Evolutionary conservation across 176 grass and related monocot species (phyloP), one percentile per base, ranked within the genome.

Genomic region (Saccharum spontaneum): DNA sequence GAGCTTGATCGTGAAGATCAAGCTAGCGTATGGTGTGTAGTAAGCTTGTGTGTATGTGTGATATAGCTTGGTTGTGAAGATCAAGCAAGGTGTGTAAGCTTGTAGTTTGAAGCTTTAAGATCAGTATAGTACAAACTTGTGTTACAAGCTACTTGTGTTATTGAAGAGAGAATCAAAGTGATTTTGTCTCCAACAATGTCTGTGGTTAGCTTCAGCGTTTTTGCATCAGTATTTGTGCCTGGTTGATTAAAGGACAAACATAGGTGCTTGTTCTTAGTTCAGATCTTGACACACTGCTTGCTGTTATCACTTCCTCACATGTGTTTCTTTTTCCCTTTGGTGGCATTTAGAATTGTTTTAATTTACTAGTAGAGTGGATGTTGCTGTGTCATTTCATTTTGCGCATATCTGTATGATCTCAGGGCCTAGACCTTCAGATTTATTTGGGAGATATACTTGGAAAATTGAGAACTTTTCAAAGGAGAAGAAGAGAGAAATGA

Each of bases 401-500:
- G 41, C 28, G 86, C 50, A 81, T 77, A 30, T 84, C 17, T 73
- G 49, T 76, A 43, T 87, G 85, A 76, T 86, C 41, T 86, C 83
- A 99, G 97, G 93, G 82, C 88, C 91, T 60, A 82, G 92, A 66
- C 97, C 91, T 72, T 85, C 78, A 84, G 90, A 92, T 60, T 86
- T 99, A 72, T 98, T 89, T 30, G 88, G 97, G 66, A 88, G 61
- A 45, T 74, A 90, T 89, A 94, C 97, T 77, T 98, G 97, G 97
- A 92, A 87, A 88, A 94, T 98, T 79, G 93, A 98, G 17, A 94
- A 87, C 41, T 98, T 98, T 63, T 95, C 91, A 90, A 90, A 87
- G 84, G 92, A 94, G 69, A 95, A 94, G 75, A 98, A 94, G 68
- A 98, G 89, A 88, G 93, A 98, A 92, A 83, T 95, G 86, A 94